A percentile compares a stretch with the other conserved stretches of the same genome.
Conservation (phyloP, 2,329 filamentous ascomycete species). For the Dothideomycetes sp. region DNA sequence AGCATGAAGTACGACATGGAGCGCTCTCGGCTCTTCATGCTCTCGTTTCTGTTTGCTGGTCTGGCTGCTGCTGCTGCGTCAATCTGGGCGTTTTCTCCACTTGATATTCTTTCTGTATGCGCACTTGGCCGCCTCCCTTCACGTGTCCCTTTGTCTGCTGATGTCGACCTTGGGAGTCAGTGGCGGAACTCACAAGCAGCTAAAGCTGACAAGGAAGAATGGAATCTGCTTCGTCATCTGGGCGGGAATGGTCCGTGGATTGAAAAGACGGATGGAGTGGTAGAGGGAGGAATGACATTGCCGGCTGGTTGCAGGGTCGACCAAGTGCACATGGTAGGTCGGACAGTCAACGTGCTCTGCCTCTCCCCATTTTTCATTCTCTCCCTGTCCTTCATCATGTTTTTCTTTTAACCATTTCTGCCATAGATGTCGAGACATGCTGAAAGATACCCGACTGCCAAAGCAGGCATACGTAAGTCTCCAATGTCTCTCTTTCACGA, state of each 20-base stretch:
- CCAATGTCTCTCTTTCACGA: neutral
- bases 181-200: too few relatives aligned
- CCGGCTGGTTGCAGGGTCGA: slow-evolving; percentile 41
- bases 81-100: neutral
- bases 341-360: too few relatives aligned
- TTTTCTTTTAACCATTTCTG: slow-evolving; percentile 1
- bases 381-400: slow-evolving; percentile 4
- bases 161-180: too few relatives aligned
- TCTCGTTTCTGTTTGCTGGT: too few relatives aligned
- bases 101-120: neutral
- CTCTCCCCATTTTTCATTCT: neutral
- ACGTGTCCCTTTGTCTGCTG: too few relatives aligned
- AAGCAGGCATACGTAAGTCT: slow-evolving; percentile 37
- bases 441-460: slow-evolving; percentile 45
- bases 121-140: neutral
- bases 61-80: too few relatives aligned
- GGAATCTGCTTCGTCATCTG: slow-evolving; percentile 42
- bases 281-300: slow-evolving; percentile 29
- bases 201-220: slow-evolving; percentile 14
- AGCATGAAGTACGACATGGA: too few relatives aligned
- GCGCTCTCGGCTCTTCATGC: too few relatives aligned
- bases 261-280: slow-evolving; percentile 32
- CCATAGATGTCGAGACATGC: slow-evolving; percentile 45
- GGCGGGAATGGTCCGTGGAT: slow-evolving; percentile 47
- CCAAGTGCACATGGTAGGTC: slow-evolving; percentile 48